Evolutionary conservation across 2,329 filamentous ascomycete genomes (phyloP), one percentile per base, ranked within the genome.

Genomic region (Fusarium sp.): DNA sequence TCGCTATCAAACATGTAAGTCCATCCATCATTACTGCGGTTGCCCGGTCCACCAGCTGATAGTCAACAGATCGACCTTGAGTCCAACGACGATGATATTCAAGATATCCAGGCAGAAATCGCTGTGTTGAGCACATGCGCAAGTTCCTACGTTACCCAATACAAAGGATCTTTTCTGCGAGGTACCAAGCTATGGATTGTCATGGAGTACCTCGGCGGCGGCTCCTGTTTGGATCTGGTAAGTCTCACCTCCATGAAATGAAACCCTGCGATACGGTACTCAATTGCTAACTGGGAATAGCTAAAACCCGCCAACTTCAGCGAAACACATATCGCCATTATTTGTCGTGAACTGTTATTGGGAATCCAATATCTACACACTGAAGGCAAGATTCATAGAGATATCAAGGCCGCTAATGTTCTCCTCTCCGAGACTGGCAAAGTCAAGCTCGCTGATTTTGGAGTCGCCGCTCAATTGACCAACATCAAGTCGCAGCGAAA

Each of bases 141-240:
- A 72, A 98, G 94, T 78, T 92, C 92, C 49, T 97, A 92, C 80
- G 94, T 99, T 73, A 98, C 96, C 18, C 93, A 97, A 78, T 99
- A 99, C 86, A 97, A 94, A 79, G 92, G 93, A 23, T 98, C 94
- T 78, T 99, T 98, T 80, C 87, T 98, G n/a, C 90, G 93, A 73
- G 96, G 96, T 27, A 92, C 94, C 79, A 99, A 98, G 82, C 84
- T 99, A 84, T 99, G 96, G 96, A 99, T 99, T 77, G 93, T 98
- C 62, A 99, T 99, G 96, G 96, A 99, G 81, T 99, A 92, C 77
- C 84, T 99, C 13, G 96, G 96, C 8, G 96, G 96, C 69, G 96
- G 96, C 42, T 98, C 96, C 20, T 98, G 96, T 79, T 86, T 98
- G 71, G 96, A 99, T 79, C 81, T 99, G 84, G 93, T 97, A 87